These are phyloP conservation scores for Corniculantispora saksenae DNA, from an alignment of 2,329 filamentous ascomycete genomes.

Conservation along the genomic window DNA sequence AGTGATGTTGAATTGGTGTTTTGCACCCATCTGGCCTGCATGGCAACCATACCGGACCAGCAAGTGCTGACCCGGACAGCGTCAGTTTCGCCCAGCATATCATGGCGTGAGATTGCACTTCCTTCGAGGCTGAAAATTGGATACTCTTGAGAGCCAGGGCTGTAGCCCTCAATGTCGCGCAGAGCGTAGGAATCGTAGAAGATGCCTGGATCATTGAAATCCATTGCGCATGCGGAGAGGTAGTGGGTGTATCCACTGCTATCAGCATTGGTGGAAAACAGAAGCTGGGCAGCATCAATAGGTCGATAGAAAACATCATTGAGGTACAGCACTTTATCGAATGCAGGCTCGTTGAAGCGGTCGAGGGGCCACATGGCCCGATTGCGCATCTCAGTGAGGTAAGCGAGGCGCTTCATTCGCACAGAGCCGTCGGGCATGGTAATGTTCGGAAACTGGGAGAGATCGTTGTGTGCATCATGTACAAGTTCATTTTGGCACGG, in stretches of 20 bases:
- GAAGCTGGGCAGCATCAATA: slow-evolving; percentile 53
- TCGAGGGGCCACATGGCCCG: slow-evolving; percentile 66
- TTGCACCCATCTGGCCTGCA: slow-evolving; percentile 62
- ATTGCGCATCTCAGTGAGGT: slow-evolving; percentile 72
- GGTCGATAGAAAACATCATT: slow-evolving; percentile 65
- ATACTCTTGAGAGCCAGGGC: slow-evolving; percentile 64
- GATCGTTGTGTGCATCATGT: slow-evolving; percentile 59
- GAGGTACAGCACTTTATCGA: slow-evolving; percentile 61
- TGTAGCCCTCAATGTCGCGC: slow-evolving; percentile 65
- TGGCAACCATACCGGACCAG: slow-evolving; percentile 76
- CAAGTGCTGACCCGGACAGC: slow-evolving; percentile 72
- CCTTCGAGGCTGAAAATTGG: slow-evolving; percentile 64
- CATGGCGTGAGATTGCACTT: slow-evolving; percentile 56
- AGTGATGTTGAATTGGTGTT: slow-evolving; percentile 32
- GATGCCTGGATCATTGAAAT: slow-evolving; percentile 61
- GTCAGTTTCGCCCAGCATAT: slow-evolving; percentile 61
- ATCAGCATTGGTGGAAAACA: slow-evolving; percentile 63
- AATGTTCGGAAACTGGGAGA: slow-evolving; percentile 58
- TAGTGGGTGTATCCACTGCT: slow-evolving; percentile 57
- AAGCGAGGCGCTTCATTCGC: slow-evolving; percentile 72
- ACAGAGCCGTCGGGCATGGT: slow-evolving; percentile 62
- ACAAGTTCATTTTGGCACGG: slow-evolving; percentile 54
- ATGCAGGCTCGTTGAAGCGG: slow-evolving; percentile 44
- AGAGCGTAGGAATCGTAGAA: slow-evolving; percentile 77
- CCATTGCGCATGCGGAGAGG: slow-evolving; percentile 69